These are phyloP conservation scores for Pseudocercospora eumusae DNA, from an alignment of 2,329 filamentous ascomycete genomes.

Conservation along the genomic window DNA sequence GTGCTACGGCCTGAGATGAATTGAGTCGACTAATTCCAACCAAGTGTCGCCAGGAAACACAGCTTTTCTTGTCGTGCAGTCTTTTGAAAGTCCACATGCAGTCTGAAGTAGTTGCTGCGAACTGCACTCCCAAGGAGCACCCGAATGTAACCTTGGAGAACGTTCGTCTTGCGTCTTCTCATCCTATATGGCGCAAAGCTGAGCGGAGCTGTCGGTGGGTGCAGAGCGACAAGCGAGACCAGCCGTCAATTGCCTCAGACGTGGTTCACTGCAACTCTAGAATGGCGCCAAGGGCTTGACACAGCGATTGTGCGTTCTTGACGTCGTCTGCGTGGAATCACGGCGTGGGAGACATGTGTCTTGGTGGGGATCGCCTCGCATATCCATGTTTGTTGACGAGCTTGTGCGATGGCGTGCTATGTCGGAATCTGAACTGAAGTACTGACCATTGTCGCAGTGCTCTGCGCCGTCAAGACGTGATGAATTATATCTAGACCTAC, in stretches of 20 bases:
- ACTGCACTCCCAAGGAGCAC: neutral
- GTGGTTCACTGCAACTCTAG: neutral
- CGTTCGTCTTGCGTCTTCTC: neutral
- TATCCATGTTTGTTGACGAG: slow-evolving; percentile 1
- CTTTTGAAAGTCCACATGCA: neutral
- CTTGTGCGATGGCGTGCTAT: slow-evolving; percentile 24
- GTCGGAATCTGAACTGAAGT: slow-evolving; percentile 18
- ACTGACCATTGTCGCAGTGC: neutral
- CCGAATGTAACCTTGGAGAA: neutral
- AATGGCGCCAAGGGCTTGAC: neutral
- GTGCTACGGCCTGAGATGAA: neutral
- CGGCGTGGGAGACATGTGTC: neutral
- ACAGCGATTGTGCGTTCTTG: neutral
- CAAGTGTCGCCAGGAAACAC: neutral
- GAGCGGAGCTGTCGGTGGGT: neutral
- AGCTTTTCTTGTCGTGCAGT: neutral
- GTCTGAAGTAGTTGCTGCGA: neutral
- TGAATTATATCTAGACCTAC: slow-evolving; percentile 1
- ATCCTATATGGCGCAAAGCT: neutral
- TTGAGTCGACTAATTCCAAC: neutral
- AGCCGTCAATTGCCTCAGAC: neutral
- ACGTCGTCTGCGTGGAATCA: slow-evolving; percentile 3
- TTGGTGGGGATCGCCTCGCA: neutral
- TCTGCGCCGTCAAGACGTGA: neutral
- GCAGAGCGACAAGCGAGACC: neutral